Evolutionary conservation across 2,329 filamentous ascomycete species (phyloP), one percentile per base, ranked within the genome.

Genomic region (Fusarium paranaense): DNA sequence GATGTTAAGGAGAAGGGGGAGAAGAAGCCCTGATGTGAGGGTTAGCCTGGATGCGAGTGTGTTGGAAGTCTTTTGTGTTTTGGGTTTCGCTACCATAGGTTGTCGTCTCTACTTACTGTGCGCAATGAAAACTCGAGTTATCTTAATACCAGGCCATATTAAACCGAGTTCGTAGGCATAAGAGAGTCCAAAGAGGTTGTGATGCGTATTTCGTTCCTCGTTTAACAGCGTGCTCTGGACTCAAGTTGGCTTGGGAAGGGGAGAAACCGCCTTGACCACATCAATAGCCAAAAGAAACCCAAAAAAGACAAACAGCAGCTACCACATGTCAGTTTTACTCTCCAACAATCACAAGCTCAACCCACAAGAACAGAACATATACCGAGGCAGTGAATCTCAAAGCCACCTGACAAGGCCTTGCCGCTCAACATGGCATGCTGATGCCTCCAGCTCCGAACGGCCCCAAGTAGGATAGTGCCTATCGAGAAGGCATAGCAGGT

Each of bases 401-500:
- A 72, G 0, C 82, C 82, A 8, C 82, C 80, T 10, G 73, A 69
- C 32, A 83, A 69, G 8, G 81, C 78, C 52, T 79, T 80, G 0
- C 81, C 81, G 11, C 65, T 56, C 35, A 81, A 69, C 54, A 84
- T 75, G 4, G 72, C 76, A 9, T 72, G 60, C 50, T 83, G 82
- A 38, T 80, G 73, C 18, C 80, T 76, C 81, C 80, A 83, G 9
- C 72, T 72, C 5, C 81, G 78, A 33, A 73, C 65, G 2, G 79
- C 78, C 4, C 82, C 82, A 1, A 82, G 71, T 10, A 81, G 27
- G 2, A 82, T 73, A 2, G 78, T 82, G 58, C 79, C 80, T 2
- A 87, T 82, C 5, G 86, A 84, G 35, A 82, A 81, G 3, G 71
- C 74, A 59, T 85, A 85, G 63, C 85, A 86, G 7, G 83, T 78